Evolutionary conservation across 2,329 filamentous ascomycete genomes (phyloP), one percentile per base, ranked within the genome.

Genomic region (Exophiala sp.): DNA sequence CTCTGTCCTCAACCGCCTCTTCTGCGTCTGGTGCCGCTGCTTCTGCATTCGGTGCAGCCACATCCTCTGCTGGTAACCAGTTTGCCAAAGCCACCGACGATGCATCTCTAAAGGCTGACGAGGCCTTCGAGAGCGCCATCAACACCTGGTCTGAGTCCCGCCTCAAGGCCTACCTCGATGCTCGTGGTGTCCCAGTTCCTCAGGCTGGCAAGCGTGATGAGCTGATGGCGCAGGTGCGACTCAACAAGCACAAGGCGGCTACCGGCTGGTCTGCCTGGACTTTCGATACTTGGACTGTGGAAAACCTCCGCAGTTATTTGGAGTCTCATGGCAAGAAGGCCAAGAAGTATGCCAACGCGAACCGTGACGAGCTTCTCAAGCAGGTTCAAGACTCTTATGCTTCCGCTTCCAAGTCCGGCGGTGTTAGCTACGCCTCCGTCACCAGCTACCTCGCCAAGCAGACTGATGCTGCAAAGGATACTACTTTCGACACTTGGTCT

Each of bases 131-230:
- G 67, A 64, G 74, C 34, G 84, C 79, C 5, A 71, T 85, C 48
- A 70, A 74, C 20, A 73, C 75, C 1, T 92, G 88, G 88, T 88
- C 87, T 3, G 83, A 91, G 35, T 89, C 81, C 65, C 84, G 87
- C 14, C 78, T 92, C 38, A 92, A 92, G 76, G 82, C 82, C 2
- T 92, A 85, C 65, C 80, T 92, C 5, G 88, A 91, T 68, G 82
- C 87, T 7, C 87, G 89, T 54, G 86, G 87, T 39, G 75, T 92
- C 40, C 86, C 87, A 11, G 84, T 90, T 40, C 87, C 88, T 20
- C 87, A 91, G 59, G 76, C 72, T 24, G 81, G 84, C 55, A 89
- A 85, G 73, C 80, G 80, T 36, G 86, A 91, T 63, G 83, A 91
- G 67, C 83, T 92, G 18, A 75, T 88, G 36, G 86, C 87, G 24